These are phyloP conservation scores for Fimicolochytrium jonesii DNA, from an alignment of 192 early-diverging fungal species.

Conservation along the genomic window DNA sequence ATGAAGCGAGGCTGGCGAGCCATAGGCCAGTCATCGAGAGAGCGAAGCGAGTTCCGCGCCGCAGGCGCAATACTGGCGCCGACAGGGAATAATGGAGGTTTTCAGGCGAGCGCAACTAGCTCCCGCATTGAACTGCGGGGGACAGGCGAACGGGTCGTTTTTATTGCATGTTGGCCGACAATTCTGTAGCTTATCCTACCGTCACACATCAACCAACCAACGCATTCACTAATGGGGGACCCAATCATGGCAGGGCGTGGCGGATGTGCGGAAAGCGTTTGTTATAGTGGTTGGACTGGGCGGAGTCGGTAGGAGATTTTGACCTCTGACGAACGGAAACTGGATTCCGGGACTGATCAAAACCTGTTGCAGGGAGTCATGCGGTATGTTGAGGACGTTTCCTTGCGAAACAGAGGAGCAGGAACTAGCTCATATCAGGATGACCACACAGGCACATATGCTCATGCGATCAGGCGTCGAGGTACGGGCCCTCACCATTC, in stretches of 20 bases:
- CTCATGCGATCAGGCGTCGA: constrained; percentile 83
- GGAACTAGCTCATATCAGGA: no score
- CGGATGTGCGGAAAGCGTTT: constrained; percentile 70
- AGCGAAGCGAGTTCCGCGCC: no score
- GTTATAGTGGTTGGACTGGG: constrained; percentile 94
- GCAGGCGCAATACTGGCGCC: no score
- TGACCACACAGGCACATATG: constrained; percentile 79
- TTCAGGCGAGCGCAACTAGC: no score
- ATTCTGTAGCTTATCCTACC: no score
- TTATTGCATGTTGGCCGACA: constrained; percentile 46
- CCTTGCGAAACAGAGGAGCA: no score
- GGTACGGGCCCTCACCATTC: not conserved
- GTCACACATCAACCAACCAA: no score
- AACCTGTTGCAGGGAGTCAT: constrained; percentile 27
- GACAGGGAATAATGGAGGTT: no score
- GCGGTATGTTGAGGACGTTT: constrained; percentile 29
- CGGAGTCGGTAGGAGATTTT: constrained; percentile 72
- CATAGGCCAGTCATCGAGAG: no score
- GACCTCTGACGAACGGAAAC: not conserved
- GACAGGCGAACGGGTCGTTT: not conserved
- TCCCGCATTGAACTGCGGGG: no score
- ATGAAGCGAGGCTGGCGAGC: not conserved
- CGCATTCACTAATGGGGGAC: no score
- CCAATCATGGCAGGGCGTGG: constrained; percentile 66
- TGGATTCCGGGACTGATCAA: not conserved